phyloP scores from a whole-genome alignment of 164 flowering plant genomes.

The Echeveria elegans region DNA sequence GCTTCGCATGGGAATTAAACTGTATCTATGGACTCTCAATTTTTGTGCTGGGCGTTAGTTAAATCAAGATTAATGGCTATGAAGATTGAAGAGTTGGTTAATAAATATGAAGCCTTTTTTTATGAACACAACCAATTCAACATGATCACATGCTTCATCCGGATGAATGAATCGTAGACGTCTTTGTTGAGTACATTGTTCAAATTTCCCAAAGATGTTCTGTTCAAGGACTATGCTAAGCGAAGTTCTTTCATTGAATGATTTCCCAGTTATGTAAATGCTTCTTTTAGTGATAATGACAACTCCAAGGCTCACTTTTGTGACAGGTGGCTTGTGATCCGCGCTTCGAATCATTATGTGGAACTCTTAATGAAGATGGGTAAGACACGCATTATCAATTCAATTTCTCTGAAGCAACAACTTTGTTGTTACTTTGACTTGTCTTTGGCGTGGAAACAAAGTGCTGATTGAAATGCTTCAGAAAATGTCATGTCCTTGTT shows the following conservation, averaged over 20 bases:
- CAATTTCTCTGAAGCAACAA: not conserved
- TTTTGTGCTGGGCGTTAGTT: not conserved
- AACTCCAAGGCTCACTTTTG: not conserved
- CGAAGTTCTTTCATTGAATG: not conserved
- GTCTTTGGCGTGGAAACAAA: not conserved
- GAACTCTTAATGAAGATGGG: constrained; percentile 64
- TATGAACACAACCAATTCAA: not conserved
- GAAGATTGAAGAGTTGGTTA: not conserved
- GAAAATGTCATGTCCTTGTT: not conserved
- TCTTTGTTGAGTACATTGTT: not conserved
- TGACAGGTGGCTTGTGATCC: constrained; percentile 73
- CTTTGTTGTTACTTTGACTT: not conserved
- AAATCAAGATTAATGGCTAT: not conserved
- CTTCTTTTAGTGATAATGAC: not conserved
- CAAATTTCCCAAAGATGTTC: not conserved
- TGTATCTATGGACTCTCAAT: not conserved
- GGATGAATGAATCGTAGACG: not conserved
- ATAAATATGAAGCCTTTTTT: not conserved
- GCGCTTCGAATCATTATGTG: constrained; percentile 78
- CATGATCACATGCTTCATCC: not conserved
- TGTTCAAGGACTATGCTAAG: not conserved
- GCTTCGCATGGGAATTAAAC: too few species aligned
- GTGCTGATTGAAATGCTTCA: not conserved
- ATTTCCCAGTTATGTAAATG: not conserved
- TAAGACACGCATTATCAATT: constrained; percentile 17